A percentile compares a stretch with the other conserved stretches of the same genome.
Conservation (phyloP, 2,329 filamentous ascomycete genomes). For the Ophiostoma populinum region DNA sequence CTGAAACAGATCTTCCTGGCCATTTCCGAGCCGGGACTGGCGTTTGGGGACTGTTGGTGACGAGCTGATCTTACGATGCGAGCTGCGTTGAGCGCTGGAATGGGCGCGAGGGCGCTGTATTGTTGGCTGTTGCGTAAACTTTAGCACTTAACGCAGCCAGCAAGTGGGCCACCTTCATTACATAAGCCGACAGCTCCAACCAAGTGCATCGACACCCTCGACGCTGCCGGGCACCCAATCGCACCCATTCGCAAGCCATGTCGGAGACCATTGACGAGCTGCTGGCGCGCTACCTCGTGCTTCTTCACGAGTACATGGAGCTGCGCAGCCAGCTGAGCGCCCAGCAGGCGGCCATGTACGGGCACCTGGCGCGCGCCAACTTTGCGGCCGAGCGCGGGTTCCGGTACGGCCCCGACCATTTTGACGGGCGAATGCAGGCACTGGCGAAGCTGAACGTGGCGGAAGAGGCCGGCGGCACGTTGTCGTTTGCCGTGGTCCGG, state of each 20-base stretch:
- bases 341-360: conserved; percentile 38
- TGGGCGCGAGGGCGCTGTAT: too few species aligned
- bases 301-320: conserved; percentile 49
- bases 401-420: conserved; percentile 52
- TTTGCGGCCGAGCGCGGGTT: conserved; percentile 47
- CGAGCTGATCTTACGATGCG: too few species aligned
- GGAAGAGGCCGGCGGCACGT: background rate
- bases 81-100: too few species aligned
- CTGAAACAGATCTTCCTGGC: too few species aligned
- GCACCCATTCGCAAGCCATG: too few species aligned
- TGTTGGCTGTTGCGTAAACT: too few species aligned
- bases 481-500: conserved; percentile 7
- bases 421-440: conserved; percentile 58
- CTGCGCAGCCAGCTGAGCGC: conserved; percentile 36
- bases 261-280: conserved; percentile 38
- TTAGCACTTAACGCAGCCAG: too few species aligned
- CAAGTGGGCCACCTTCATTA: too few species aligned
- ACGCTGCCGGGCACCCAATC: conserved; percentile 14
- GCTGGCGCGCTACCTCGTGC: conserved; percentile 45
- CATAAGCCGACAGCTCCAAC: too few species aligned
- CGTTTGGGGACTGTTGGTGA: too few species aligned
- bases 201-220: too few species aligned
- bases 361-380: conserved; percentile 55
- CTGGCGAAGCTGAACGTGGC: conserved; percentile 26
- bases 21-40: too few species aligned